Evolutionary conservation across 2,329 filamentous ascomycete species (phyloP).

Genomic region (Aspergillus luchuensis): DNA sequence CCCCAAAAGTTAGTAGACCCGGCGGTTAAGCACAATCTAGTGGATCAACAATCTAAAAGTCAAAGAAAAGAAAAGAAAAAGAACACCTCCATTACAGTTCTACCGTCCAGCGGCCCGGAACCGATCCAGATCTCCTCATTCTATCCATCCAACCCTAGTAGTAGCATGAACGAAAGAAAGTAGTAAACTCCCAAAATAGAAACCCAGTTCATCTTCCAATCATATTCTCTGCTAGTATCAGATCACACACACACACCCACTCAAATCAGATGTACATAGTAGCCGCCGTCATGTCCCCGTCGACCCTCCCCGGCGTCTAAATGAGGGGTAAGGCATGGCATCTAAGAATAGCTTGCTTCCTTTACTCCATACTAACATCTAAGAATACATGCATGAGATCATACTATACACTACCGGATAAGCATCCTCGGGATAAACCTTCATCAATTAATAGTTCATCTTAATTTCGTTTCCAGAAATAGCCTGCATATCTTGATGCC

Average conservation of each 20-base stretch:
- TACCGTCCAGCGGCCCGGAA: neutral
- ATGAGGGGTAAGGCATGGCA: neutral
- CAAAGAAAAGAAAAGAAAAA: too few species aligned
- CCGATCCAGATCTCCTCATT: neutral
- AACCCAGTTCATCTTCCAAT: neutral
- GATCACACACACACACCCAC: neutral
- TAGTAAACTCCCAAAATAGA: neutral
- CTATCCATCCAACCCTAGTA: too few species aligned
- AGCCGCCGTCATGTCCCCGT: neutral
- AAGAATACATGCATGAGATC: neutral
- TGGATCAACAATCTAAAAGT: too few species aligned
- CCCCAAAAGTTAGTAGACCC: too few species aligned
- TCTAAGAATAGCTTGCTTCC: neutral
- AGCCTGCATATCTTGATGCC: neutral
- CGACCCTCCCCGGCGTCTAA: conserved; percentile 2
- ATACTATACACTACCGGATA: neutral
- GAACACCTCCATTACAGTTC: too few species aligned
- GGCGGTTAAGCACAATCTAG: too few species aligned
- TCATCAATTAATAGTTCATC: neutral
- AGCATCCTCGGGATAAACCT: neutral
- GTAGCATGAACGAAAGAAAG: too few species aligned
- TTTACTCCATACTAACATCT: too few species aligned
- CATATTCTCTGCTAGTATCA: too few species aligned
- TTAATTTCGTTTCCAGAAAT: neutral
- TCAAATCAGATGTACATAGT: neutral